A percentile compares a stretch with the other conserved stretches of the same genome.
Conservation (phyloP, 1,284 basidiomycete genomes). For the Microbotryomycetes sp. region DNA sequence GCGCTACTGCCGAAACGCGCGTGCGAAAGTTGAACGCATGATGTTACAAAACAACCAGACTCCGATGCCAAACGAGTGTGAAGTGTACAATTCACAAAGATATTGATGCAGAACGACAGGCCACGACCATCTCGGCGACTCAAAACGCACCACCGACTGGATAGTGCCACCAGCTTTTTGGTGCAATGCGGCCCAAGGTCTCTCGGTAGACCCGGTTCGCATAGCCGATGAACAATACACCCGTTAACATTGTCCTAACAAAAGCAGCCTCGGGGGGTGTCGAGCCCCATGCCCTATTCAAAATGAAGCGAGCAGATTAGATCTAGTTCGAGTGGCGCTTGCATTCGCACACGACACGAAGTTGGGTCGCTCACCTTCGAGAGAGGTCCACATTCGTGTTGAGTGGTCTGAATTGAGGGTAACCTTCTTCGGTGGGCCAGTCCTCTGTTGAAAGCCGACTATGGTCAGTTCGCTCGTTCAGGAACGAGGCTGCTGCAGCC, state of each 20-base stretch:
- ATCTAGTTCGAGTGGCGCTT: neutral
- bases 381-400: neutral
- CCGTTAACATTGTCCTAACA: constrained; percentile 9
- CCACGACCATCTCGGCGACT: neutral
- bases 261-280: neutral
- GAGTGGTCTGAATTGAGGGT: constrained; percentile 3
- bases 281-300: neutral
- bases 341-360: neutral
- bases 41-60: too few relatives aligned
- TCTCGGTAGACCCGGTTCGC: neutral
- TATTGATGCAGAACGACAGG: neutral
- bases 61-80: neutral
- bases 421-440: constrained; percentile 3
- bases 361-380: neutral
- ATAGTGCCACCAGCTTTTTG: constrained; percentile 2
- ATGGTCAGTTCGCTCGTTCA: neutral
- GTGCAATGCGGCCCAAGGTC: constrained; percentile 1
- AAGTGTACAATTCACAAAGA: neutral
- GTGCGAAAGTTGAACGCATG: too few relatives aligned
- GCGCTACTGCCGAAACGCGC: too few relatives aligned
- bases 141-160: constrained; percentile 8
- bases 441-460: neutral
- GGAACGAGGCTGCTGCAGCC: neutral
- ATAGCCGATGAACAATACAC: neutral
- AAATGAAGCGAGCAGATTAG: neutral